Evolutionary conservation across 2,329 filamentous ascomycete genomes (phyloP).

Genomic region (Neurospora crassa): DNA sequence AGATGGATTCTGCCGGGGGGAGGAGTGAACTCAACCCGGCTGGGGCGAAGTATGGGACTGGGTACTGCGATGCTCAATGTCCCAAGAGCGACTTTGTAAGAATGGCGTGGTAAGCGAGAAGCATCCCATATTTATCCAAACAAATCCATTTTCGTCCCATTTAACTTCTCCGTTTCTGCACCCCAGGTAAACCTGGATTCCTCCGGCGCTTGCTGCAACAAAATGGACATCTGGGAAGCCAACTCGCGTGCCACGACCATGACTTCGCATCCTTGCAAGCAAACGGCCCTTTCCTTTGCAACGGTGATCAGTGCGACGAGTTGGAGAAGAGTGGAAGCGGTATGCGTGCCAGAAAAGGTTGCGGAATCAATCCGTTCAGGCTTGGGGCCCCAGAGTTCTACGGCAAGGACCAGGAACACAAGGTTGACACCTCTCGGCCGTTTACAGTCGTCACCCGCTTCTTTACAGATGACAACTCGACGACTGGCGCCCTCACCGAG

Average conservation of each 20-base stretch:
- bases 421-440: slow-evolving; percentile 35
- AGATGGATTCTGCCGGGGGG: slow-evolving; percentile 52
- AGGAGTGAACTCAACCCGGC: slow-evolving; percentile 41
- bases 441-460: slow-evolving; percentile 37
- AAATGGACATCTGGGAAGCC: slow-evolving; percentile 48
- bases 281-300: slow-evolving; percentile 32
- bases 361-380: slow-evolving; percentile 33
- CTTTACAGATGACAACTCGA: slow-evolving; percentile 24
- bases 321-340: slow-evolving; percentile 18
- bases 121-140: not conserved
- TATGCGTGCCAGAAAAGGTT: slow-evolving; percentile 35
- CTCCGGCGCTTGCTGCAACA: slow-evolving; percentile 41
- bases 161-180: not conserved
- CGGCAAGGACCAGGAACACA: slow-evolving; percentile 9
- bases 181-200: slow-evolving; percentile 30
- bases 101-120: slow-evolving; percentile 32
- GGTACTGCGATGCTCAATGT: slow-evolving; percentile 56
- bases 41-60: slow-evolving; percentile 51
- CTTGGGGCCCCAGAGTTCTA: slow-evolving; percentile 21
- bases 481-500: slow-evolving; percentile 28
- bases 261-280: slow-evolving; percentile 40
- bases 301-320: slow-evolving; percentile 28
- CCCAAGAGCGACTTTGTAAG: slow-evolving; percentile 37
- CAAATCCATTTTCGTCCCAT: not conserved
- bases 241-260: slow-evolving; percentile 35